phyloP scores from a whole-genome alignment of 2,329 filamentous ascomycete species.

The Huntiella bhutanensis region DNA sequence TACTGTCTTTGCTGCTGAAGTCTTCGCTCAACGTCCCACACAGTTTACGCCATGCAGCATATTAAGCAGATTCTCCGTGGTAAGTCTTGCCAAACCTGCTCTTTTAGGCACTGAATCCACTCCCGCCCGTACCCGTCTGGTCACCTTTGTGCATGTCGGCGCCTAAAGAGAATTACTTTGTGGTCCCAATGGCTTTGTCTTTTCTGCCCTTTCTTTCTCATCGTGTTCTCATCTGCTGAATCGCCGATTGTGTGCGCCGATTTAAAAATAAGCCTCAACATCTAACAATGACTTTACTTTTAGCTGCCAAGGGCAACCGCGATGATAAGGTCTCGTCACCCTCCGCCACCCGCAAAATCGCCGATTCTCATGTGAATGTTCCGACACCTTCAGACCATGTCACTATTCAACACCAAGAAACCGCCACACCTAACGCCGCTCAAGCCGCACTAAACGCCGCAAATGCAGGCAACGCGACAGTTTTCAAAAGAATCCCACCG shows the following conservation, averaged over 20 bases:
- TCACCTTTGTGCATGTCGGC: neutral
- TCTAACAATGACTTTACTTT: neutral
- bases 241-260: neutral
- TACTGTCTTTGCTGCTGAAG: too few relatives aligned
- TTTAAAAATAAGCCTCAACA: neutral
- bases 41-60: conserved; percentile 7
- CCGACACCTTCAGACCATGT: conserved; percentile 4
- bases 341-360: neutral
- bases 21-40: too few relatives aligned
- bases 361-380: neutral
- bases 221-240: neutral
- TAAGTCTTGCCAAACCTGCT: conserved; percentile 1
- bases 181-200: neutral
- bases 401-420: conserved; percentile 8
- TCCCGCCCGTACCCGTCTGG: neutral
- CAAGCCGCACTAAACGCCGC: neutral
- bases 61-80: conserved; percentile 11
- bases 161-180: neutral
- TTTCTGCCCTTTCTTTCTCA: neutral
- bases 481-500: neutral
- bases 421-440: neutral
- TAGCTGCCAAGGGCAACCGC: conserved; percentile 8
- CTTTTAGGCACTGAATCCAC: neutral
- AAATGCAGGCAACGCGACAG: neutral
- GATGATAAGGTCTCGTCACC: conserved; percentile 6